These are phyloP conservation scores for Volvox reticuliferus DNA, from an alignment of 139 green algal species.

Conservation along the genomic window DNA sequence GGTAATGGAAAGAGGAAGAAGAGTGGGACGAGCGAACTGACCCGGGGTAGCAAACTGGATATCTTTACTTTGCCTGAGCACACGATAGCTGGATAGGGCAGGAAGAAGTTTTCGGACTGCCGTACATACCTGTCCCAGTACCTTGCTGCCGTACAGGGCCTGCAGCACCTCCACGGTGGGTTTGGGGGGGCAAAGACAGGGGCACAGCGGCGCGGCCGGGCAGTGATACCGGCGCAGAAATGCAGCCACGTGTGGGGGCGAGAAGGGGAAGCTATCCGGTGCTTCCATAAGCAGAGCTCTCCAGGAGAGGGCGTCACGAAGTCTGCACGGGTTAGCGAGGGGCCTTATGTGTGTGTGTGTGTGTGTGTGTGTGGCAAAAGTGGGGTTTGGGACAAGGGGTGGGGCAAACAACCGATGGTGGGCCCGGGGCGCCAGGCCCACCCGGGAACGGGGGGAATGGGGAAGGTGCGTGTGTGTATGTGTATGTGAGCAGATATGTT, in stretches of 20 bases:
- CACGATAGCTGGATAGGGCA: too few species aligned
- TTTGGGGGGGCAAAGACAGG: neutral
- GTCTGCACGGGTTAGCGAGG: neutral
- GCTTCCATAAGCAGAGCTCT: constrained; percentile 55
- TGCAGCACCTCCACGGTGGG: constrained; percentile 38
- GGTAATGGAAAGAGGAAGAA: neutral
- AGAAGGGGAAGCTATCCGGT: constrained; percentile 50
- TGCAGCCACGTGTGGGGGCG: neutral
- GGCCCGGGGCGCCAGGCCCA: too few species aligned
- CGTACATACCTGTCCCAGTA: constrained; percentile 17
- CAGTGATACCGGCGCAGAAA: constrained; percentile 57
- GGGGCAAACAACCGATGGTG: too few species aligned
- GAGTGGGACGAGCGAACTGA: neutral
- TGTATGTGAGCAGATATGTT: too few species aligned
- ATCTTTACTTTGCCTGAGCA: too few species aligned
- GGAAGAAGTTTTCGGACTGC: too few species aligned
- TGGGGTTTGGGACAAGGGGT: too few species aligned
- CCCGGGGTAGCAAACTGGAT: neutral
- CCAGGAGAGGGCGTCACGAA: constrained; percentile 39
- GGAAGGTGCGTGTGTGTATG: too few species aligned
- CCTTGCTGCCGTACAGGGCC: constrained; percentile 27
- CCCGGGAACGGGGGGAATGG: too few species aligned
- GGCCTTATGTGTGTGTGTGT: neutral
- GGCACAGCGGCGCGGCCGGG: neutral
- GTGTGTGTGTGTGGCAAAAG: neutral